Evolutionary conservation across 2,329 filamentous ascomycete genomes (phyloP), one percentile per base, ranked within the genome.

Genomic region (Penicillium verrucosum): DNA sequence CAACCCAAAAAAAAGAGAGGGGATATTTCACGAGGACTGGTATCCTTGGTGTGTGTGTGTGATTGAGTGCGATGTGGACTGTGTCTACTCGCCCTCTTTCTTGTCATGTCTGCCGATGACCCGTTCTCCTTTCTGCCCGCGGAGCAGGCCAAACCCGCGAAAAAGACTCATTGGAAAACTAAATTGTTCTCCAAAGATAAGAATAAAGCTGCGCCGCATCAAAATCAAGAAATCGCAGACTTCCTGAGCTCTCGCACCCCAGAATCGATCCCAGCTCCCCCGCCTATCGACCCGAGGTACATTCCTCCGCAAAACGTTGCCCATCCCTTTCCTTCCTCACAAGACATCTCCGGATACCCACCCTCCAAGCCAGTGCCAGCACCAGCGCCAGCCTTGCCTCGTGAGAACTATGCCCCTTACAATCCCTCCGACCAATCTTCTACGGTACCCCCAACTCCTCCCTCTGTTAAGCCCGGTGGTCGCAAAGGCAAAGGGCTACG

Each of bases 401-500:
- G 59, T 60, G 62, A 69, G 41, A 44, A 68, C 50, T 65, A 66
- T 51, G 30, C 59, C 57, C 29, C 56, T 41, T 51, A 63, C 56
- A 54, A 65, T 32, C 52, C 63, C 60, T 40, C 57, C 60, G 12
- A 64, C 48, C 30, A 49, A 32, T 23, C 29, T 23, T 14, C 40
- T 46, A 36, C 34, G 25, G 42, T 32, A 37, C 43, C 36, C 23
- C 34, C 16, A 47, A 11, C n/a, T 54, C 30, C 47, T 30, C 25
- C 52, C 54, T 62, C 67, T 12, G 68, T 64, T 41, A 71, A 72
- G 54, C 73, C 73, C 54, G 71, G 14, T 37, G 25, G 30, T 37
- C 45, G 77, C 65, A 78, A 76, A 53, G 84, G 82, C 68, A 89
- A 90, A 73, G 88, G 88, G 10, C 78, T 94, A 59, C 78, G 78